Evolutionary conservation across 768 basidiomycete genomes (phyloP).

Genomic region (Termitomyces sp.): DNA sequence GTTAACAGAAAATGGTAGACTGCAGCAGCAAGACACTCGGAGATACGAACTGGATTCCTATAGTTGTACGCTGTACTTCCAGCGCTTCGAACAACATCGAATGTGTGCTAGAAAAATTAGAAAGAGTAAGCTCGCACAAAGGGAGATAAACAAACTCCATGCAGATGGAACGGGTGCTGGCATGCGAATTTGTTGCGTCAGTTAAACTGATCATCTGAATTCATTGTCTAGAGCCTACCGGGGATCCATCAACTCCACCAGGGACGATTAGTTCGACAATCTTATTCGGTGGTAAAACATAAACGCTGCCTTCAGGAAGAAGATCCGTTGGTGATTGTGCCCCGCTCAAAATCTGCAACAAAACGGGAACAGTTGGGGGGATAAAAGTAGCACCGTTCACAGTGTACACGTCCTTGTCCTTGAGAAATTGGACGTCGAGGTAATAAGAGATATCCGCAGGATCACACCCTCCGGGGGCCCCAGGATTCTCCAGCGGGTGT

Average conservation of each 20-base stretch:
- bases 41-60: slow-evolving; percentile 33
- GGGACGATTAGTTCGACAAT: slow-evolving; percentile 41
- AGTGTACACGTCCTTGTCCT: background rate
- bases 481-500: background rate
- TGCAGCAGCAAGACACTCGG: background rate
- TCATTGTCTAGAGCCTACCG: slow-evolving; percentile 10
- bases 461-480: background rate
- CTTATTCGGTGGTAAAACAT: slow-evolving; percentile 35
- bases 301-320: slow-evolving; percentile 34
- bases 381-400: background rate
- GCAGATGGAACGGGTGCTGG: slow-evolving; percentile 25
- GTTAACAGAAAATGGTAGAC: background rate
- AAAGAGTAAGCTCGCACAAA: background rate
- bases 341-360: slow-evolving; percentile 2
- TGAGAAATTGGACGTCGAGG: background rate
- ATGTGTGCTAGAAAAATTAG: slow-evolving; percentile 22
- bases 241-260: slow-evolving; percentile 26
- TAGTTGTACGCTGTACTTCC: slow-evolving; percentile 29
- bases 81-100: slow-evolving; percentile 32
- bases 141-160: slow-evolving; percentile 16
- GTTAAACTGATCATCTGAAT: slow-evolving; percentile 1
- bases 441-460: background rate
- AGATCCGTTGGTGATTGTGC: slow-evolving; percentile 13
- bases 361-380: background rate
- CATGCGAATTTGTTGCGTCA: background rate